phyloP scores from a whole-genome alignment of 2,329 filamentous ascomycete genomes.

The Beauveria sp. region DNA sequence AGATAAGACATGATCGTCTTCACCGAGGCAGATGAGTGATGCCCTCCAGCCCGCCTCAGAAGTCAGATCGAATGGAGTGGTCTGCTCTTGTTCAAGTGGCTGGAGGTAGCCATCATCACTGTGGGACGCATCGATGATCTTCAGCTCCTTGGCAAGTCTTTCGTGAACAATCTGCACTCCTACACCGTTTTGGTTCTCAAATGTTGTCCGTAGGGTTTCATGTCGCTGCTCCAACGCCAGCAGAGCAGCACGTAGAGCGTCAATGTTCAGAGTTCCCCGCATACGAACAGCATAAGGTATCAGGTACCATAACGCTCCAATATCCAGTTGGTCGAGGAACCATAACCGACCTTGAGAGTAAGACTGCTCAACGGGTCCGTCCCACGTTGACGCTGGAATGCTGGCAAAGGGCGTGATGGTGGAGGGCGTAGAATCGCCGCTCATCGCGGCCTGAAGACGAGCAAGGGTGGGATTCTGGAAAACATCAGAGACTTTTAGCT shows the following conservation, averaged over 20 bases:
- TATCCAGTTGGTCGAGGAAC: conserved; percentile 18
- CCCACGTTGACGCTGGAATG: neutral
- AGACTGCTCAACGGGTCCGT: conserved; percentile 17
- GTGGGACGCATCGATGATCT: neutral
- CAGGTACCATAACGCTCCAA: conserved; percentile 14
- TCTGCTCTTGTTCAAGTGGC: conserved; percentile 13
- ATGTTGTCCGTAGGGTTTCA: conserved; percentile 17
- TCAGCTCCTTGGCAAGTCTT: neutral
- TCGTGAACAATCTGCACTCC: conserved; percentile 10
- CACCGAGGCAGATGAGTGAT: conserved; percentile 8
- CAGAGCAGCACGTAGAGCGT: conserved; percentile 11
- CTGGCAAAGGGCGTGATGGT: too few relatives aligned
- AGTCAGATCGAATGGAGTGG: conserved; percentile 17
- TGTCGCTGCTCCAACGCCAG: conserved; percentile 15
- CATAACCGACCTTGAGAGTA: conserved; percentile 18
- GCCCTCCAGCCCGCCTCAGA: conserved; percentile 18
- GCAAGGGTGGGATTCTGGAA: neutral
- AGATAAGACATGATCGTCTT: conserved; percentile 17
- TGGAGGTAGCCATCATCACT: neutral
- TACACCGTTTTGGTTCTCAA: conserved; percentile 10
- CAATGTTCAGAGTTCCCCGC: conserved; percentile 12
- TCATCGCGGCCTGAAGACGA: neutral
- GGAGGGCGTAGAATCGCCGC: neutral
- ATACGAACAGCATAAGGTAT: conserved; percentile 14
- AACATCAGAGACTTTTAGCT: neutral